A percentile compares a stretch with the other conserved stretches of the same genome.
These are phyloP conservation scores for Tephrocybe sp. DNA, from an alignment of 768 basidiomycete genomes.

Conservation along the genomic window DNA sequence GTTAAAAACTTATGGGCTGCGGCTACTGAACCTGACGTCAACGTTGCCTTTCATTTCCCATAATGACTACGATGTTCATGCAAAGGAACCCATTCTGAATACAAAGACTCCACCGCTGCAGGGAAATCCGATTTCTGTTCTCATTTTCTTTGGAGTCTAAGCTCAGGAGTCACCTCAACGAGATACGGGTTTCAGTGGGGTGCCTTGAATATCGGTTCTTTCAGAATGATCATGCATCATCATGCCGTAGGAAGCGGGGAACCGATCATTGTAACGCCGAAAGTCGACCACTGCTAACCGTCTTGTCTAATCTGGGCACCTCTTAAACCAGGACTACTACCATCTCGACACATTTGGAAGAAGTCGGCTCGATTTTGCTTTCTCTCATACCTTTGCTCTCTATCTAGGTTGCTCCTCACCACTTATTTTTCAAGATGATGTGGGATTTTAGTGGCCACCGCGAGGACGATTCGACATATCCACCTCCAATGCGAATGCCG, in stretches of 20 bases:
- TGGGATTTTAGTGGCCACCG: slow-evolving; percentile 34
- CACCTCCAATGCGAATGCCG: slow-evolving; percentile 24
- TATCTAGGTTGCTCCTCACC: too few relatives aligned
- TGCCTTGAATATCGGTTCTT: neutral
- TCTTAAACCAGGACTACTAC: slow-evolving; percentile 8
- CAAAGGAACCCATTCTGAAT: too few relatives aligned
- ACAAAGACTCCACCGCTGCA: too few relatives aligned
- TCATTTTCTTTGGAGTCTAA: too few relatives aligned
- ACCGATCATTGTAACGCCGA: slow-evolving; percentile 5
- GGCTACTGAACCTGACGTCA: too few relatives aligned
- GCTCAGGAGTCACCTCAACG: too few relatives aligned
- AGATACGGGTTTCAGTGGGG: too few relatives aligned
- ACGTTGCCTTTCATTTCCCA: too few relatives aligned
- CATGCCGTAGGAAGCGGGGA: neutral
- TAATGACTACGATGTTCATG: too few relatives aligned
- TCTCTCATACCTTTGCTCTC: neutral
- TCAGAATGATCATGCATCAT: neutral
- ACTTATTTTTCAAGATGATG: slow-evolving; percentile 34
- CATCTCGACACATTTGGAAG: neutral
- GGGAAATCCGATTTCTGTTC: too few relatives aligned
- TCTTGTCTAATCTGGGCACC: neutral
- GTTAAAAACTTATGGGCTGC: too few relatives aligned
- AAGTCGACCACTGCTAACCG: neutral
- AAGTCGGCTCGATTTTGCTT: too few relatives aligned
- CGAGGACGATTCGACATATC: slow-evolving; percentile 23